Evolutionary conservation across 116 monocot genomes (phyloP).

Genomic region (Zostera marina): DNA sequence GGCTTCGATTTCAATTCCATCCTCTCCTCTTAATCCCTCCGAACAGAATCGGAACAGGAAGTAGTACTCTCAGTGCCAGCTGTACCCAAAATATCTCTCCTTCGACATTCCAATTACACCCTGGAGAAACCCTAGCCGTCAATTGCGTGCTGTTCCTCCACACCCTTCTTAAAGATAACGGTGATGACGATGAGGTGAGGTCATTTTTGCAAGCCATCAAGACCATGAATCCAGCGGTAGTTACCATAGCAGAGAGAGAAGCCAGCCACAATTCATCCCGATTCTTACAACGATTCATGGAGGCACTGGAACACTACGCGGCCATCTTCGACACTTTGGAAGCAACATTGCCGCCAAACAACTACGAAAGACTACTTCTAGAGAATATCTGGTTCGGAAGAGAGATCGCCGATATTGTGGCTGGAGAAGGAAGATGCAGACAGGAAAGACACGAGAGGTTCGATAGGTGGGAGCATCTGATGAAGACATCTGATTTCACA

Average conservation of each 20-base stretch:
- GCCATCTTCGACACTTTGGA: conserved; percentile 86
- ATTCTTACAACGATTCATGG: conserved; percentile 48
- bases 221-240: conserved; percentile 53
- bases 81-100: neutral
- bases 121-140: conserved; percentile 56
- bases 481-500: conserved; percentile 34
- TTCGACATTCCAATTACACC: conserved; percentile 26
- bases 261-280: conserved; percentile 19
- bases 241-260: conserved; percentile 59
- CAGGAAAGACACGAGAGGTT: conserved; percentile 48
- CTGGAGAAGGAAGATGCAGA: conserved; percentile 16
- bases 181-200: conserved; percentile 8
- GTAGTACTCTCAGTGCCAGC: neutral
- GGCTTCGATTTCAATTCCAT: conserved; percentile 65
- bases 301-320: conserved; percentile 61
- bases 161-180: conserved; percentile 35
- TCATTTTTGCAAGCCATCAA: conserved; percentile 27
- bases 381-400: conserved; percentile 70
- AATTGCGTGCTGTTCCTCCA: conserved; percentile 64
- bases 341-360: conserved; percentile 74
- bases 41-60: neutral
- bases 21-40: conserved; percentile 36
- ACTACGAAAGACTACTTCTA: conserved; percentile 49
- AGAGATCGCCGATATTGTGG: conserved; percentile 59
- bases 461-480: conserved; percentile 49